phyloP scores from a whole-genome alignment of 176 grass and related monocot genomes.

The Ensete ventricosum region DNA sequence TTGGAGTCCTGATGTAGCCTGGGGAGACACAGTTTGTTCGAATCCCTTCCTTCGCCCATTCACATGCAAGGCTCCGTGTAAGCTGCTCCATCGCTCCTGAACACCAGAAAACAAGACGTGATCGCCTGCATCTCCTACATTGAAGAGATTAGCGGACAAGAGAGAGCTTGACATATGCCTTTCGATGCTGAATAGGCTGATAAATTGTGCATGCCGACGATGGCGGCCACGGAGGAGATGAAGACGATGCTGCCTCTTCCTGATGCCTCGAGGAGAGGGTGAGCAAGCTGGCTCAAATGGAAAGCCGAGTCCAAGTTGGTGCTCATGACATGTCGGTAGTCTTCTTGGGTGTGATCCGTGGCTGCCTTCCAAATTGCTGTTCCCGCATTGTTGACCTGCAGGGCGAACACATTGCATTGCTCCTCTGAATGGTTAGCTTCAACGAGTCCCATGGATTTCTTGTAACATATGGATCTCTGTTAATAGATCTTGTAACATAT shows the following conservation, averaged over 20 bases:
- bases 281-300: constrained; percentile 1
- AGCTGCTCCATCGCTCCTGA: not conserved
- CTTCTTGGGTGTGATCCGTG: not conserved
- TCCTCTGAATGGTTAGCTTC: not conserved
- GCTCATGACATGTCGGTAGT: not conserved
- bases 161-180: not conserved
- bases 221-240: not conserved
- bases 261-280: not conserved
- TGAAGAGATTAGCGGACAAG: too few species aligned
- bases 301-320: not conserved
- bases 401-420: not conserved
- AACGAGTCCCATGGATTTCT: too few species aligned
- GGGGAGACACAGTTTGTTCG: not conserved
- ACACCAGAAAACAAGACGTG: too few species aligned
- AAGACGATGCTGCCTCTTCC: not conserved
- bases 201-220: not conserved
- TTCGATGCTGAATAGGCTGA: not conserved
- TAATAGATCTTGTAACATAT: too few species aligned
- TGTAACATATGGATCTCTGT: too few species aligned
- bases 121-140: too few species aligned
- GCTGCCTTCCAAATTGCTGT: not conserved
- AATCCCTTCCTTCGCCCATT: not conserved
- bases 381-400: not conserved
- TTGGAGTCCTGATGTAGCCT: not conserved
- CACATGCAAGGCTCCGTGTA: not conserved